Percentiles rank a stretch among this genome's conserved stretches.
Evolutionary conservation across 345 rosid genomes (phyloP).

Genomic region (Lepidium didymum): DNA sequence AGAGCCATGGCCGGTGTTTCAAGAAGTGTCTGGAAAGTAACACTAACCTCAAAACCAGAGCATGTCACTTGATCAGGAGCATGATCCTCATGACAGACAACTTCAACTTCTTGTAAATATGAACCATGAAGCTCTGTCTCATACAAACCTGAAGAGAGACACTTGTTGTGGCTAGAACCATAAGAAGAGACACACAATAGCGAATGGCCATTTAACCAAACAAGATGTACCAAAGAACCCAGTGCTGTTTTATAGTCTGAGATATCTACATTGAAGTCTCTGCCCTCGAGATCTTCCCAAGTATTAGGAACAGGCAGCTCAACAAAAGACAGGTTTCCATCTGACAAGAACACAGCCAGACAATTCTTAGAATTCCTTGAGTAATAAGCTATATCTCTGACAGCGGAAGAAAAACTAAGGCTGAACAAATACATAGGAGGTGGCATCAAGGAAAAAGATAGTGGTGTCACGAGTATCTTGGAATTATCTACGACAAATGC

Average conservation of each 20-base stretch:
- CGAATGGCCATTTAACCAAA: constrained; percentile 62
- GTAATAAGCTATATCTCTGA: constrained; percentile 58
- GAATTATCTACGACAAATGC: constrained; percentile 76
- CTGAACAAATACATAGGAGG: constrained; percentile 80
- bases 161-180: constrained; percentile 42
- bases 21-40: constrained; percentile 36
- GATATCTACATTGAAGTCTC: constrained; percentile 50
- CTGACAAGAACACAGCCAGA: constrained; percentile 67
- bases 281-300: constrained; percentile 87
- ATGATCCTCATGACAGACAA: constrained; percentile 62
- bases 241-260: constrained; percentile 42
- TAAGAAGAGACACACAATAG: constrained; percentile 71
- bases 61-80: constrained; percentile 48
- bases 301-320: constrained; percentile 62
- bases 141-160: constrained; percentile 18
- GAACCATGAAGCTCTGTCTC: constrained; percentile 47
- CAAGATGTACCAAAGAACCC: constrained; percentile 63
- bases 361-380: constrained; percentile 46
- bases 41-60: constrained; percentile 72
- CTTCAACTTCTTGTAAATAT: constrained; percentile 65
- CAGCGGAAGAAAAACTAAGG: constrained; percentile 58
- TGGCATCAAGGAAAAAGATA: constrained; percentile 75
- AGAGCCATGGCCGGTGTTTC: constrained; percentile 53
- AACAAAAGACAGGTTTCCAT: constrained; percentile 64
- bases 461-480: constrained; percentile 74